A percentile compares a stretch with the other conserved stretches of the same genome.
Evolutionary conservation across 768 basidiomycete species (phyloP).

Genomic region (Pisolithus microcarpus): DNA sequence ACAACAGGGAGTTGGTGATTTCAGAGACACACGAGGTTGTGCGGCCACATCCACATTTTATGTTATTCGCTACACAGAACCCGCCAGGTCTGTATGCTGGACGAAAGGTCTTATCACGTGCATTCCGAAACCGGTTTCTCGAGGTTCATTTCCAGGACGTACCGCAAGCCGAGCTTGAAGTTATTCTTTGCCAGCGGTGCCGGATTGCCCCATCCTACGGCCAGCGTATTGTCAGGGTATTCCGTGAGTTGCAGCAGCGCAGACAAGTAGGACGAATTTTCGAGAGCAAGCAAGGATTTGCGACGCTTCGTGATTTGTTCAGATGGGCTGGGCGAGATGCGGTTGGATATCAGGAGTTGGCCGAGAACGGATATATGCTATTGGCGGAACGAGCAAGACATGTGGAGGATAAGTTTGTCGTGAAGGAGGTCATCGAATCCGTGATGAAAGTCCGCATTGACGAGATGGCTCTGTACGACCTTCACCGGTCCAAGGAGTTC

Average conservation of each 20-base stretch:
- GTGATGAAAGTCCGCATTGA: slow-evolving; percentile 85
- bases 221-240: slow-evolving; percentile 83
- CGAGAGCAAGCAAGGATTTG: slow-evolving; percentile 96
- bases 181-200: slow-evolving; percentile 88
- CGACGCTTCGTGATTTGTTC: slow-evolving; percentile 93
- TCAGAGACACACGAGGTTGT: slow-evolving; percentile 96
- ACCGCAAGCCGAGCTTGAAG: slow-evolving; percentile 87
- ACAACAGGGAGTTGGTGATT: slow-evolving; percentile 92
- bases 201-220: slow-evolving; percentile 92
- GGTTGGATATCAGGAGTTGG: slow-evolving; percentile 83
- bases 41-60: slow-evolving; percentile 89
- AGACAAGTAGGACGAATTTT: slow-evolving; percentile 89
- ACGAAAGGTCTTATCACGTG: slow-evolving; percentile 88
- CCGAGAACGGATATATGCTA: slow-evolving; percentile 96
- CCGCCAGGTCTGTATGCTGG: slow-evolving; percentile 95
- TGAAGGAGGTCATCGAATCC: slow-evolving; percentile 88
- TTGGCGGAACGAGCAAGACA: slow-evolving; percentile 85
- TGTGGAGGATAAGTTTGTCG: slow-evolving; percentile 77
- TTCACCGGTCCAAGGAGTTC: slow-evolving; percentile 38
- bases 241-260: slow-evolving; percentile 87
- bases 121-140: slow-evolving; percentile 94
- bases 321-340: slow-evolving; percentile 94
- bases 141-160: slow-evolving; percentile 98
- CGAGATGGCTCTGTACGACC: slow-evolving; percentile 59
- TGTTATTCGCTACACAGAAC: slow-evolving; percentile 98